Base-by-base conservation (phyloP, 1,284 basidiomycete species). In the Malassezia furfur region DNA sequence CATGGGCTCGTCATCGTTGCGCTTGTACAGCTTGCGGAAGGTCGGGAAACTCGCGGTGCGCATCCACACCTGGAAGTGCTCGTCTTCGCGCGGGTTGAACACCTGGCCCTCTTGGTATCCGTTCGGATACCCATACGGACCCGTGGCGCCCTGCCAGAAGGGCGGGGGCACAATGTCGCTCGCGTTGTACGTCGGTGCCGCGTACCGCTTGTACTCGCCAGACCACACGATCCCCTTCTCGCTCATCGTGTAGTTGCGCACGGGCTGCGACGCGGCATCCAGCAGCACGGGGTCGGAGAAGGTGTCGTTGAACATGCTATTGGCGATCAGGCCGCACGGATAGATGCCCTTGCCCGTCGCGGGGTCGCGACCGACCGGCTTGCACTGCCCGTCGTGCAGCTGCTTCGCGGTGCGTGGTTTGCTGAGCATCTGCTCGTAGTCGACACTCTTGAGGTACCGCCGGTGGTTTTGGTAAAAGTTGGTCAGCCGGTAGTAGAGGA, bases 1-100 rank as follows among this genome's bases (percentile, higher is more conserved):
- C 80, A 99, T 84, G 37, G 78, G 78, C 31, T 84, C 80, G 30
- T 82, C 76, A 70, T 96, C 93, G 76, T 96, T 96, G 58, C 94
- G 81, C 28, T 85, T 90, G 75, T 87, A 96, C 19, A 96, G 79
- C 77, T 96, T 96, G 40, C 89, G 84, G 78, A 99, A 98, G 1
- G 91, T 96, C 0, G 94, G 93, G 52, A 98, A 78, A 21, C 91
- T 93, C 1, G 94, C 89, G 1, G 90, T 93, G 59, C 93, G 84
- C 94, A 99, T 99, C 94, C 94, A 99, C 66, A 96, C 91, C 77
- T 96, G 91, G 79, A 99, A 96, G 72, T 91, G 91, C 76, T 98
- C 88, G 74, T 98, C 84, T 1, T 76, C 70, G 50, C 79, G 78
- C 32, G 96, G 79, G 70, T 96, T 79, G 11, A 89, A 91, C 34